These are phyloP conservation scores for Ustilago bromivora DNA, from an alignment of 1,284 basidiomycete species.

Conservation along the genomic window DNA sequence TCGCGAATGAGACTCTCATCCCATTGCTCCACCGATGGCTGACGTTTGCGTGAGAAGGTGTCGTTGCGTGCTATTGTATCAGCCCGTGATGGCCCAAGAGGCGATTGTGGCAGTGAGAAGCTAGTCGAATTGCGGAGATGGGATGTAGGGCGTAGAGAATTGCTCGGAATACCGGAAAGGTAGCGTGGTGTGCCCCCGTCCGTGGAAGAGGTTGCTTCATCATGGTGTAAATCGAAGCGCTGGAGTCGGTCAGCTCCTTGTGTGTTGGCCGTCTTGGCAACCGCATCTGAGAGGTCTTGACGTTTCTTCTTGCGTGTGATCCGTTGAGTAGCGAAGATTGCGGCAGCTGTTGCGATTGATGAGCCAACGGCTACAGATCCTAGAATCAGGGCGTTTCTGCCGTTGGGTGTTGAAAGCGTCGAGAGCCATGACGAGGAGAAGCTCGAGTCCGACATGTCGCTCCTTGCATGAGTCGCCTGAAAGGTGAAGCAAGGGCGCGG, in stretches of 20 bases:
- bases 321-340: constrained; percentile 55
- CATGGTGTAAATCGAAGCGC: constrained; percentile 37
- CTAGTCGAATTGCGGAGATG: constrained; percentile 43
- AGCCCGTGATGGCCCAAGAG: constrained; percentile 31
- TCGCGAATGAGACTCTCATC: constrained; percentile 70
- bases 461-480: too few species aligned
- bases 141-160: constrained; percentile 30
- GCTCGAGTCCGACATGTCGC: constrained; percentile 31
- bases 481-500: too few species aligned
- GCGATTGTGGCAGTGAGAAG: constrained; percentile 33
- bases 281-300: constrained; percentile 46
- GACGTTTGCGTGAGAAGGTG: constrained; percentile 30
- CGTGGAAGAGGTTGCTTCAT: constrained; percentile 40
- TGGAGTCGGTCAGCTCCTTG: constrained; percentile 39
- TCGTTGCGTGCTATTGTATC: constrained; percentile 20
- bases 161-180: constrained; percentile 43
- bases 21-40: constrained; percentile 41
- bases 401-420: constrained; percentile 28
- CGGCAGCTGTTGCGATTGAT: constrained; percentile 52
- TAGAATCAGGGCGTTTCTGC: constrained; percentile 42
- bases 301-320: constrained; percentile 45
- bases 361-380: constrained; percentile 61
- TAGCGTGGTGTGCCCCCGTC: constrained; percentile 59
- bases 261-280: constrained; percentile 40
- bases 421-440: constrained; percentile 39